Evolutionary conservation across 1,284 basidiomycete genomes (phyloP).

Genomic region (Abortiporus biennis): DNA sequence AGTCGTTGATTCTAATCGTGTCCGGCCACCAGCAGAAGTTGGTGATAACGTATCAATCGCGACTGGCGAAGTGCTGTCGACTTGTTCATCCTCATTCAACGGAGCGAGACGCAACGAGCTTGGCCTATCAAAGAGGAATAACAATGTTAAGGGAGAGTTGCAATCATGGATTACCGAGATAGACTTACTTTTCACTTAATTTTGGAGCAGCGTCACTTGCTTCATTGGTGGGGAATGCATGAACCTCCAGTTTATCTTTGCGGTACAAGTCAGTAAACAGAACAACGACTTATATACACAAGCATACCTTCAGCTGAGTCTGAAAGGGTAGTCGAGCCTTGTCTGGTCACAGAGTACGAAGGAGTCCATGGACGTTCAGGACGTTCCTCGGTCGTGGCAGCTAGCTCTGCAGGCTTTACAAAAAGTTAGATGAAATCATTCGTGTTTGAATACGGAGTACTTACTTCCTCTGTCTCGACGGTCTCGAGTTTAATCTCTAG

Average conservation of each 20-base stretch:
- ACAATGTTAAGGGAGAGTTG: not conserved
- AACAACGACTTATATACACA: not conserved
- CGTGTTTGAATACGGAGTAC: too few species aligned
- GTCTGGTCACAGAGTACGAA: constrained; percentile 30
- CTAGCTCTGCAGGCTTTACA: not conserved
- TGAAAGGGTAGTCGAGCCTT: too few species aligned
- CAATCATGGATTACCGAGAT: not conserved
- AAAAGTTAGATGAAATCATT: too few species aligned
- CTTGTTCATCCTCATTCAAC: constrained; percentile 19
- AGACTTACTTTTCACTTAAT: constrained; percentile 23
- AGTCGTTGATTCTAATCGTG: constrained; percentile 42
- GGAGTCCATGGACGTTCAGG: constrained; percentile 31
- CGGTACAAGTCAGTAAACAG: not conserved
- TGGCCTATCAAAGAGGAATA: constrained; percentile 15
- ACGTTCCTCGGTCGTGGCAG: constrained; percentile 13
- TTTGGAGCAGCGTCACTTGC: constrained; percentile 14
- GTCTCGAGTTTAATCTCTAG: too few species aligned
- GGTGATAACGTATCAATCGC: constrained; percentile 14
- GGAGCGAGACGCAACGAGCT: constrained; percentile 22
- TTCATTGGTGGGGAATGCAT: constrained; percentile 24
- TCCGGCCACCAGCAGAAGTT: constrained; percentile 22
- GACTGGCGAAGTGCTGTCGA: constrained; percentile 11
- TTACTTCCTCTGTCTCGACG: too few species aligned
- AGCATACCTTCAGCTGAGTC: too few species aligned
- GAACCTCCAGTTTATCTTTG: constrained; percentile 9